Conservation (phyloP, 2,329 filamentous ascomycete species). For the Neobulgaria alba region DNA sequence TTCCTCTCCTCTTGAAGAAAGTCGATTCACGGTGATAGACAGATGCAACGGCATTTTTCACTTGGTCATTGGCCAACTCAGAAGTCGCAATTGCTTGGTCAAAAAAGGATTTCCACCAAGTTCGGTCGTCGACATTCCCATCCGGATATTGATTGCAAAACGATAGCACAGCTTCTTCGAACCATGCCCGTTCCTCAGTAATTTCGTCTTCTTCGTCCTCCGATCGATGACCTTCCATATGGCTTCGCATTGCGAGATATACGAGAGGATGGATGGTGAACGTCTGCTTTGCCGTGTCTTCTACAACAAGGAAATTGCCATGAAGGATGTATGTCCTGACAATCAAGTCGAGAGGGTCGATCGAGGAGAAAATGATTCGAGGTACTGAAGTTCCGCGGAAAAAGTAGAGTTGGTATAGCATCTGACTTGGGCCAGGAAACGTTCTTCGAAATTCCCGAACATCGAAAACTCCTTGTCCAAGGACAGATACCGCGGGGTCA, state of each 20-base stretch:
- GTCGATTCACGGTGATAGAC: conserved; percentile 19
- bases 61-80: conserved; percentile 13
- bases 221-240: conserved; percentile 7
- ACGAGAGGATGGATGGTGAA: conserved; percentile 19
- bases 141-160: conserved; percentile 20
- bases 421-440: conserved; percentile 5
- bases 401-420: conserved; percentile 19
- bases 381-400: conserved; percentile 19
- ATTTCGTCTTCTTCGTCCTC: conserved; percentile 10
- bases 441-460: conserved; percentile 13
- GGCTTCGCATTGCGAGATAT: conserved; percentile 15
- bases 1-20: conserved; percentile 16
- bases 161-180: conserved; percentile 15
- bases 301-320: conserved; percentile 16
- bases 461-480: conserved; percentile 19
- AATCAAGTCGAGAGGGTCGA: conserved; percentile 20
- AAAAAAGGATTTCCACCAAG: conserved; percentile 22
- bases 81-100: conserved; percentile 14
- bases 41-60: conserved; percentile 14
- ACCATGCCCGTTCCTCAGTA: conserved; percentile 18
- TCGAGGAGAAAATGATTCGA: conserved; percentile 13
- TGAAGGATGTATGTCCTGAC: conserved; percentile 17
- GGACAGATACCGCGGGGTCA: conserved; percentile 12
- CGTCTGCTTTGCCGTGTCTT: conserved; percentile 11
- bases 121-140: conserved; percentile 11